A percentile compares a stretch with the other conserved stretches of the same genome.
Evolutionary conservation across 805 yeast species (phyloP).

Genomic region (Maudiozyma saulgeensis): DNA sequence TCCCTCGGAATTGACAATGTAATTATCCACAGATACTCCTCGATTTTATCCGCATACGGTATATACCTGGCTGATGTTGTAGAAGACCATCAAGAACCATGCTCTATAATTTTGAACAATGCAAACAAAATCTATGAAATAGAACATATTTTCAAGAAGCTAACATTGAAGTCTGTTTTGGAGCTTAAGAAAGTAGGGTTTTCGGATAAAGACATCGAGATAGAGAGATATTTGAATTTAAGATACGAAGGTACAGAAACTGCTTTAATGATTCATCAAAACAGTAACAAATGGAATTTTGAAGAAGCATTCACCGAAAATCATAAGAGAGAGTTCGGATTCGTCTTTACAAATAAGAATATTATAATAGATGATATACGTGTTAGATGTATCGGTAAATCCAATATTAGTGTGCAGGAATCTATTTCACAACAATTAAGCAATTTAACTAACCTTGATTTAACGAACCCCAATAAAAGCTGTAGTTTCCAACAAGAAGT

Average conservation of each 20-base stretch:
- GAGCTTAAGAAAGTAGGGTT: slow-evolving; percentile 48
- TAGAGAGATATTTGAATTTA: slow-evolving; percentile 64
- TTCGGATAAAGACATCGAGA: slow-evolving; percentile 33
- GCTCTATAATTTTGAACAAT: slow-evolving; percentile 36
- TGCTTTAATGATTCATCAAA: slow-evolving; percentile 54
- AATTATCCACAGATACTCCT: slow-evolving; percentile 70
- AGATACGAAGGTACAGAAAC: slow-evolving; percentile 89
- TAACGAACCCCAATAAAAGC: slow-evolving; percentile 16
- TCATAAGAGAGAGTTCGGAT: slow-evolving; percentile 69
- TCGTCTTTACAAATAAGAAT: slow-evolving; percentile 45
- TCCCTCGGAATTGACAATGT: slow-evolving; percentile 60
- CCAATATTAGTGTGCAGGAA: slow-evolving; percentile 33
- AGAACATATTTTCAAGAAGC: slow-evolving; percentile 35
- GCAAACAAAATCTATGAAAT: slow-evolving; percentile 27
- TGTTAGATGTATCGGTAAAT: slow-evolving; percentile 64
- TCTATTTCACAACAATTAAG: slow-evolving; percentile 46
- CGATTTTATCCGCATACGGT: slow-evolving; percentile 80
- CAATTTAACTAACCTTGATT: slow-evolving; percentile 17
- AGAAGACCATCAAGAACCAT: slow-evolving; percentile 69
- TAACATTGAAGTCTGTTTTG: slow-evolving; percentile 35
- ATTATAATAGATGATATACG: slow-evolving; percentile 65
- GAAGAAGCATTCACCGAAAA: slow-evolving; percentile 38
- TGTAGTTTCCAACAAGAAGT: slow-evolving; percentile 36
- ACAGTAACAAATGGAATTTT: slow-evolving; percentile 27
- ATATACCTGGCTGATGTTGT: slow-evolving; percentile 82